Percentiles rank a stretch among this genome's conserved stretches.
Evolutionary conservation across 179 eudicot species (phyloP).

Genomic region (Patellifolia procumbens): DNA sequence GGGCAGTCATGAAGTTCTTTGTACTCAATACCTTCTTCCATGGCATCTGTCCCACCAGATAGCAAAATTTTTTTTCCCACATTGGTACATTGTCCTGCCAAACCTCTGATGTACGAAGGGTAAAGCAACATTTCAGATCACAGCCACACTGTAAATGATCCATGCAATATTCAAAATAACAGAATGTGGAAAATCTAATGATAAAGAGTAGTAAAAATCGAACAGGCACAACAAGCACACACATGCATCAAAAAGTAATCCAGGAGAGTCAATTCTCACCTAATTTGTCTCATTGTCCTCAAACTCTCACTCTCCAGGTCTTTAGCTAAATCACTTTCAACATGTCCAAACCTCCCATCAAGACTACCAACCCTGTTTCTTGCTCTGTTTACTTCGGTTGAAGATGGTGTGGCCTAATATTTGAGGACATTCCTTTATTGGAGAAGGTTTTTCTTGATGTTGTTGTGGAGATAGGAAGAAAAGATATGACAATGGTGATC

Average conservation of each 20-base stretch:
- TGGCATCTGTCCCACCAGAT: conserved; percentile 42
- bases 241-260: not conserved
- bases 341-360: not conserved
- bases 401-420: too few species aligned
- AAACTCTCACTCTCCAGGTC: not conserved
- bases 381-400: too few species aligned
- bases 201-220: not conserved
- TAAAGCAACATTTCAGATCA: conserved; percentile 25
- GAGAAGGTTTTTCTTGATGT: not conserved
- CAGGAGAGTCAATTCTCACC: not conserved
- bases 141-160: conserved; percentile 9
- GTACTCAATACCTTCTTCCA: conserved; percentile 53
- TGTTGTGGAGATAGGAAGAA: not conserved
- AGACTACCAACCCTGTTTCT: too few species aligned
- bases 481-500: not conserved
- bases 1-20: conserved; percentile 34
- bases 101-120: conserved; percentile 33
- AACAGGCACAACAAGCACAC: conserved; percentile 2
- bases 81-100: conserved; percentile 59
- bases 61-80: conserved; percentile 68
- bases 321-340: not conserved
- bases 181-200: not conserved
- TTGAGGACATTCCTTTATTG: too few species aligned
- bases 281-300: not conserved
- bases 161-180: conserved; percentile 11